phyloP scores from a whole-genome alignment of 257 asterid genomes.

The Vinca minor region DNA sequence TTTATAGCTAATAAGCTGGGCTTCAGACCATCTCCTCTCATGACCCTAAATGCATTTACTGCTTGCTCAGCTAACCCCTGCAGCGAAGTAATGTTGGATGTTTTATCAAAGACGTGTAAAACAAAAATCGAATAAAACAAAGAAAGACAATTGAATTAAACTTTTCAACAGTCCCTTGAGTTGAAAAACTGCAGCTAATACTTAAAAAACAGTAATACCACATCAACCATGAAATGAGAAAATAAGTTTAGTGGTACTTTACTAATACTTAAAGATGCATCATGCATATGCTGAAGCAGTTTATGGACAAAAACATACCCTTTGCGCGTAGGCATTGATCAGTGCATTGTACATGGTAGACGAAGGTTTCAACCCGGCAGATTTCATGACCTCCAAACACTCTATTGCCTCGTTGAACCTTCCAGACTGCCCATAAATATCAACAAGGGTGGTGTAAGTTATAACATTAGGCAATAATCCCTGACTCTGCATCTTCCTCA shows the following conservation, averaged over 20 bases:
- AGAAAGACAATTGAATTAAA: neutral
- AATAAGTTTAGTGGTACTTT: too few relatives aligned
- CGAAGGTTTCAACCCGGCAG: conserved; percentile 79
- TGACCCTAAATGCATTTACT: conserved; percentile 71
- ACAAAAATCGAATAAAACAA: neutral
- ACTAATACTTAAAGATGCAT: neutral
- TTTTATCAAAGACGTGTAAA: conserved; percentile 7
- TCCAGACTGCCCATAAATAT: conserved; percentile 82
- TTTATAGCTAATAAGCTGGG: conserved; percentile 85
- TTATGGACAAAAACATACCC: conserved; percentile 38
- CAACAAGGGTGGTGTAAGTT: conserved; percentile 86
- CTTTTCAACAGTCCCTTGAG: neutral
- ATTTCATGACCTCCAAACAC: conserved; percentile 90
- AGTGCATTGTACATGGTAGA: conserved; percentile 90
- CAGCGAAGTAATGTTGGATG: conserved; percentile 12
- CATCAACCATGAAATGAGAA: too few relatives aligned
- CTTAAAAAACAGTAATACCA: too few relatives aligned
- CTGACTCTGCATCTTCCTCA: conserved; percentile 65
- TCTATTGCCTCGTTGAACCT: conserved; percentile 80
- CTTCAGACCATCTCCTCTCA: conserved; percentile 85
- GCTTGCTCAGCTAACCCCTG: conserved; percentile 97
- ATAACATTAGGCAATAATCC: conserved; percentile 80
- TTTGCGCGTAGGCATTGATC: conserved; percentile 92
- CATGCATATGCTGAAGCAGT: neutral
- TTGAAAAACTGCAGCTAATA: neutral